Conservation (phyloP, 495 filamentous ascomycete species). For the Emericellopsis terricola region DNA sequence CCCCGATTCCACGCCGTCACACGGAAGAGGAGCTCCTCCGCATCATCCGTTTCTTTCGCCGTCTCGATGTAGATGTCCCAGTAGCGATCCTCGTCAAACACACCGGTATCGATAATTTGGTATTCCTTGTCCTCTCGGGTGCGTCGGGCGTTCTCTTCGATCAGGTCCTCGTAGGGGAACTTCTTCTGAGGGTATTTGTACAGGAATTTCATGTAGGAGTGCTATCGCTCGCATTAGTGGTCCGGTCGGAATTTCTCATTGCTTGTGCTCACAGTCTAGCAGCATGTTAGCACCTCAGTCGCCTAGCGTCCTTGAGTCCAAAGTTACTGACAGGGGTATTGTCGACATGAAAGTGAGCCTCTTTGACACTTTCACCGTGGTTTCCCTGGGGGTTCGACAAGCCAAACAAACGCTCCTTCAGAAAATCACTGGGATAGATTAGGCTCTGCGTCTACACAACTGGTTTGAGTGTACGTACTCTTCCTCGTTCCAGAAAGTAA, state of each 20-base stretch:
- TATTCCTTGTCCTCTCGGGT: slow-evolving; percentile 65
- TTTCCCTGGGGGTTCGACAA: slow-evolving; percentile 91
- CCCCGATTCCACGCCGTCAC: slow-evolving; percentile 93
- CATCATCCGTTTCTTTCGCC: slow-evolving; percentile 77
- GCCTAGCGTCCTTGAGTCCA: no score
- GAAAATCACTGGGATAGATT: slow-evolving; percentile 44
- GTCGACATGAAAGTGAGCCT: slow-evolving; percentile 89
- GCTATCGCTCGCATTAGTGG: slow-evolving; percentile 27
- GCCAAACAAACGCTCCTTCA: slow-evolving; percentile 90
- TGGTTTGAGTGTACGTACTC: slow-evolving; percentile 38
- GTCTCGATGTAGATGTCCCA: slow-evolving; percentile 97
- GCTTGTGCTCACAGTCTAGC: background rate
- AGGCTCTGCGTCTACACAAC: background rate
- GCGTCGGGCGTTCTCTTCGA: slow-evolving; percentile 66
- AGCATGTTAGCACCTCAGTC: no score
- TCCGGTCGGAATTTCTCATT: background rate
- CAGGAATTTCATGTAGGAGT: slow-evolving; percentile 97
- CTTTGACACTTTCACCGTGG: slow-evolving; percentile 91
- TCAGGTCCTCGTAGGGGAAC: slow-evolving; percentile 79
- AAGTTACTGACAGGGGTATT: slow-evolving; percentile 51
- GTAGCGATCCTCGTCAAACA: slow-evolving; percentile 82
- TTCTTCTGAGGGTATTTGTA: slow-evolving; percentile 91
- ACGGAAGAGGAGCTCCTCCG: slow-evolving; percentile 82
- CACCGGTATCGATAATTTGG: slow-evolving; percentile 78
- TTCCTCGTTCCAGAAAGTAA: slow-evolving; percentile 94